phyloP scores from a whole-genome alignment of 495 filamentous ascomycete genomes.

The Daldinia vernicosa region DNA sequence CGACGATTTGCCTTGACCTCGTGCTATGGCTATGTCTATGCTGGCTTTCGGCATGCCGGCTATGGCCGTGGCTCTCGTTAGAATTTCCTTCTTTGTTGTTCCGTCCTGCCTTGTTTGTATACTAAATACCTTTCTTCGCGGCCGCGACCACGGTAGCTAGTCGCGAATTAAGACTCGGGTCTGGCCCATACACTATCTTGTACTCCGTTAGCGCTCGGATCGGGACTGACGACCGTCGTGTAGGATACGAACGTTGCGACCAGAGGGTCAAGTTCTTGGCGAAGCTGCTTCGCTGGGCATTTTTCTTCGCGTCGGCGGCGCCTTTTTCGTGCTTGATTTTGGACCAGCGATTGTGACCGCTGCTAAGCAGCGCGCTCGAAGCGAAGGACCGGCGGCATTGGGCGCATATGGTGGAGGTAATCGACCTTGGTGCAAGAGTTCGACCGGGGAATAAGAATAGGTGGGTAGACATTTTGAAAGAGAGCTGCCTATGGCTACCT shows the following conservation, averaged over 20 bases:
- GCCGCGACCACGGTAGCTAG: conserved; percentile 73
- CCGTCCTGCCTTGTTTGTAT: not conserved
- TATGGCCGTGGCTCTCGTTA: conserved; percentile 36
- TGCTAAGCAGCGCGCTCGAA: conserved; percentile 57
- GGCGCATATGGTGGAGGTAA: conserved; percentile 48
- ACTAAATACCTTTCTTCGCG: conserved; percentile 77
- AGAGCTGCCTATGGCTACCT: not conserved
- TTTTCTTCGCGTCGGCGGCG: conserved; percentile 72
- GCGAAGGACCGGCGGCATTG: conserved; percentile 62
- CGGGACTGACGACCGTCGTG: not conserved
- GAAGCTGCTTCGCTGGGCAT: conserved; percentile 54
- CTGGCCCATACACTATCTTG: conserved; percentile 66
- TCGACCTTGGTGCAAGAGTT: conserved; percentile 20
- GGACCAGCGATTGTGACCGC: conserved; percentile 92
- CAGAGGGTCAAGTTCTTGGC: conserved; percentile 61
- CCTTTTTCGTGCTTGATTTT: conserved; percentile 96
- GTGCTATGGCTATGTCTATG: conserved; percentile 84
- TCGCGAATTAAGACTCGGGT: conserved; percentile 75
- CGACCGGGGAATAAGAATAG: conserved; percentile 17
- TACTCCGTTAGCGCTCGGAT: conserved; percentile 20
- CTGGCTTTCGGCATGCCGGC: conserved; percentile 81
- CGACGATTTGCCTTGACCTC: conserved; percentile 82
- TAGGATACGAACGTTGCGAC: conserved; percentile 57
- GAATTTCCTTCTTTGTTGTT: conserved; percentile 15
- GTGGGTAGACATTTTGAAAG: conserved; percentile 33